Conservation (phyloP, 495 filamentous ascomycete species). For the Penicillium egyptiacum region DNA sequence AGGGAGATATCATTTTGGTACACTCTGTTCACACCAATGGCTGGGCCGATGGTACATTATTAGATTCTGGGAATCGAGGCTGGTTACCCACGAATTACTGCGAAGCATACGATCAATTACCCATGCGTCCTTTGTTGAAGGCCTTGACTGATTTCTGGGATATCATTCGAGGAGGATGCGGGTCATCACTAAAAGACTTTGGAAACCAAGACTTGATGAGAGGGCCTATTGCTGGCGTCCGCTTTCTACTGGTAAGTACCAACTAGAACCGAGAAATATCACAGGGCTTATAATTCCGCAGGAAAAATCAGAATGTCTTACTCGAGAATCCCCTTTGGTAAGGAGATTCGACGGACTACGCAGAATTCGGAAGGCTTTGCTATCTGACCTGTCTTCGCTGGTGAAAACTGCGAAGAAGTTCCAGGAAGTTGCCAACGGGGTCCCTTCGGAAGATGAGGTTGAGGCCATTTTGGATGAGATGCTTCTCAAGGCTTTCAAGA, state of each 20-base stretch:
- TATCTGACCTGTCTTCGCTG: slow-evolving; percentile 84
- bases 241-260: slow-evolving; percentile 76
- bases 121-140: slow-evolving; percentile 80
- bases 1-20: slow-evolving; percentile 89
- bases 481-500: slow-evolving; percentile 88
- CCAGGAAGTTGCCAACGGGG: slow-evolving; percentile 59
- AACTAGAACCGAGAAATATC: not conserved
- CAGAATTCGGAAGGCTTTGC: slow-evolving; percentile 76
- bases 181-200: slow-evolving; percentile 68
- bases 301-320: slow-evolving; percentile 88
- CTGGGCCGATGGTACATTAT: slow-evolving; percentile 97
- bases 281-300: slow-evolving; percentile 31
- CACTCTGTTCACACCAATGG: slow-evolving; percentile 98
- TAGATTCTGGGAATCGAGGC: slow-evolving; percentile 83
- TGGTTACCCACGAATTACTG: slow-evolving; percentile 99
- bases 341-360: slow-evolving; percentile 73
- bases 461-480: slow-evolving; percentile 86
- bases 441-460: slow-evolving; percentile 56
- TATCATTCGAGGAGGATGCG: slow-evolving; percentile 68
- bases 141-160: slow-evolving; percentile 93
- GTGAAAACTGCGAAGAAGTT: slow-evolving; percentile 84
- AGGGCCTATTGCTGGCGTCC: slow-evolving; percentile 88
- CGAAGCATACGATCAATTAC: slow-evolving; percentile 84
- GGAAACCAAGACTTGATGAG: slow-evolving; percentile 87
- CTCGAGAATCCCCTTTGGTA: slow-evolving; percentile 72